A percentile compares a stretch with the other conserved stretches of the same genome.
Evolutionary conservation across 768 basidiomycete genomes (phyloP).

Genomic region (Pisolithus microcarpus): DNA sequence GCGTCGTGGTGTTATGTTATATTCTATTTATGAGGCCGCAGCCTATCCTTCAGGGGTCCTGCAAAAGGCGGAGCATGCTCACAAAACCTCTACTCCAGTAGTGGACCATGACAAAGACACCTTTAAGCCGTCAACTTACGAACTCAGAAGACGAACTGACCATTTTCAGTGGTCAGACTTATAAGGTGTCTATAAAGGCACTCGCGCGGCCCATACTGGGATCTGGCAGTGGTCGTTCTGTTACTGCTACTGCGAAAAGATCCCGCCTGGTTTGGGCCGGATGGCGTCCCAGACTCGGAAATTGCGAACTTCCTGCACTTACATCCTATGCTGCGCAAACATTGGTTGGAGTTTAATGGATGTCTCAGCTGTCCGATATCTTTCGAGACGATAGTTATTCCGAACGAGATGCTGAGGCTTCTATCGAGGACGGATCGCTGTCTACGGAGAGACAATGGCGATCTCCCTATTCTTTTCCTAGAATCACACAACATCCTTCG

Average conservation of each 20-base stretch:
- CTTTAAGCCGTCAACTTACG: conserved; percentile 43
- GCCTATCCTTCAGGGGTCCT: conserved; percentile 63
- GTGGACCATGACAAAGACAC: conserved; percentile 45
- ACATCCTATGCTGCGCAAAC: conserved; percentile 51
- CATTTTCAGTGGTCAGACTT: conserved; percentile 71
- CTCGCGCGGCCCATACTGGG: conserved; percentile 13
- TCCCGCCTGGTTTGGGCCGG: conserved; percentile 28
- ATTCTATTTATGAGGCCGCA: conserved; percentile 19
- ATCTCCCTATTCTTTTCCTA: background rate
- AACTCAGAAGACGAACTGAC: conserved; percentile 61
- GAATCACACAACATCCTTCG: background rate
- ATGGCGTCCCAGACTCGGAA: conserved; percentile 21
- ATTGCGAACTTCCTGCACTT: conserved; percentile 34
- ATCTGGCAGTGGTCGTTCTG: background rate
- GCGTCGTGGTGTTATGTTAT: background rate
- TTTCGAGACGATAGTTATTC: conserved; percentile 21
- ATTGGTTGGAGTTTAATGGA: conserved; percentile 51
- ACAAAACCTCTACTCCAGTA: conserved; percentile 40
- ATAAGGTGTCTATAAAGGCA: conserved; percentile 49
- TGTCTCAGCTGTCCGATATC: conserved; percentile 45
- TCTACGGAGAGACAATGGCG: background rate
- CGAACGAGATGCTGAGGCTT: conserved; percentile 16
- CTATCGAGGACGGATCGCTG: background rate
- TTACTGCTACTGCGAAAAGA: conserved; percentile 18
- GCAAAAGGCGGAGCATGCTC: conserved; percentile 51